A percentile compares a stretch with the other conserved stretches of the same genome.
phyloP scores from a whole-genome alignment of 805 yeast species.

The Yamadazyma sp. region DNA sequence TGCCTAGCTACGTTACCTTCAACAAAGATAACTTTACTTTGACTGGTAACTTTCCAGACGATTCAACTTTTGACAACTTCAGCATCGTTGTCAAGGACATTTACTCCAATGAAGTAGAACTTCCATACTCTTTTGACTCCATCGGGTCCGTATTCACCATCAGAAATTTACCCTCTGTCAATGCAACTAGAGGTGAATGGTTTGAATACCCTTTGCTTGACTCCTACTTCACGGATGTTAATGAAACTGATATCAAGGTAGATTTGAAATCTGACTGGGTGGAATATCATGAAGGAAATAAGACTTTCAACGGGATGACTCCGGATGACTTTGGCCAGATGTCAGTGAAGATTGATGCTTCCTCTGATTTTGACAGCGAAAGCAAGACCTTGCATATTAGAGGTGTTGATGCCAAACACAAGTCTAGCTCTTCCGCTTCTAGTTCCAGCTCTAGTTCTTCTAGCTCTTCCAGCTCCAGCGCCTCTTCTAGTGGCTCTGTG shows the following conservation, averaged over 20 bases:
- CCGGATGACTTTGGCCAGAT: conserved; percentile 28
- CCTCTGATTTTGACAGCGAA: conserved; percentile 29
- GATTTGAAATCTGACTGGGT: conserved; percentile 60
- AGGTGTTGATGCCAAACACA: conserved; percentile 41
- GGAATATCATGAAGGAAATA: conserved; percentile 53
- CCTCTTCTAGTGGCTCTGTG: conserved; percentile 21
- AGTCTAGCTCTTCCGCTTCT: conserved; percentile 22
- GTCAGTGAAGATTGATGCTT: conserved; percentile 29
- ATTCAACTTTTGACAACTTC: conserved; percentile 44
- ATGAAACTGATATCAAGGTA: conserved; percentile 49
- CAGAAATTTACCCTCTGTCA: conserved; percentile 51
- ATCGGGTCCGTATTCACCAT: conserved; percentile 58
- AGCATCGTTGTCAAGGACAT: conserved; percentile 58
- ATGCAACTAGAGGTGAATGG: conserved; percentile 65
- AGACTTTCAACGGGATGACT: conserved; percentile 70
- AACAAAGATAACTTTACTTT: conserved; percentile 40
- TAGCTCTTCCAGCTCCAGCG: conserved; percentile 27
- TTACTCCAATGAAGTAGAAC: conserved; percentile 57
- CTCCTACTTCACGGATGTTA: conserved; percentile 56
- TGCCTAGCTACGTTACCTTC: conserved; percentile 63
- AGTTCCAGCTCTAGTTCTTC: conserved; percentile 28
- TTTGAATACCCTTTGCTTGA: conserved; percentile 57
- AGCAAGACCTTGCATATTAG: conserved; percentile 48
- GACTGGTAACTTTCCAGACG: conserved; percentile 56
- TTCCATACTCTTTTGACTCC: conserved; percentile 58